These are phyloP conservation scores for Epichloe gansuensis DNA, from an alignment of 2,329 filamentous ascomycete genomes.

Conservation along the genomic window DNA sequence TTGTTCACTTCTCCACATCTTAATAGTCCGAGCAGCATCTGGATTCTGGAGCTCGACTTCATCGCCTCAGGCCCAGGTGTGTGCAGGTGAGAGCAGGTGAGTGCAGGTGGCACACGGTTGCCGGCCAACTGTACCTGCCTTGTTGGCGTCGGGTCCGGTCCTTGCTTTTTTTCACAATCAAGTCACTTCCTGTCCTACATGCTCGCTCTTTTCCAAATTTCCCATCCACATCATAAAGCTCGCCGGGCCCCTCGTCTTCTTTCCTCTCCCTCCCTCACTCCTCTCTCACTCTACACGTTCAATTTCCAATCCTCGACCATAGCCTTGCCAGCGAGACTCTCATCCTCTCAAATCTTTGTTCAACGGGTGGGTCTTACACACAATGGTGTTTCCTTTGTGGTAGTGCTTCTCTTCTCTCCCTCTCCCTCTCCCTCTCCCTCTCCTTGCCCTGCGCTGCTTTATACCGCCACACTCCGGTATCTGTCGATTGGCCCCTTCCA, in stretches of 20 bases:
- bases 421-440: background rate
- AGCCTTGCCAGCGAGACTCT: background rate
- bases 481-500: no score
- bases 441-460: background rate
- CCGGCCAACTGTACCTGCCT: constrained; percentile 6
- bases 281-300: background rate
- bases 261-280: background rate
- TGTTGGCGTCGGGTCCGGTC: background rate
- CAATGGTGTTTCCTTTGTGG: background rate
- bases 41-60: no score
- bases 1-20: no score
- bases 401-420: background rate
- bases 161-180: constrained; percentile 4
- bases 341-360: background rate
- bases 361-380: constrained; percentile 1
- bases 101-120: constrained; percentile 6
- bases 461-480: background rate
- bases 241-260: background rate
- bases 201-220: background rate
- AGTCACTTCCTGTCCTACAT: background rate
- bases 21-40: no score
- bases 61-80: background rate
- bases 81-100: background rate
- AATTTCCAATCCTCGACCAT: background rate
- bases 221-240: constrained; percentile 6